Percentiles rank a stretch among this genome's conserved stretches.
phyloP scores from a whole-genome alignment of 805 yeast species.

The Schizosaccharomyces osmophilus region DNA sequence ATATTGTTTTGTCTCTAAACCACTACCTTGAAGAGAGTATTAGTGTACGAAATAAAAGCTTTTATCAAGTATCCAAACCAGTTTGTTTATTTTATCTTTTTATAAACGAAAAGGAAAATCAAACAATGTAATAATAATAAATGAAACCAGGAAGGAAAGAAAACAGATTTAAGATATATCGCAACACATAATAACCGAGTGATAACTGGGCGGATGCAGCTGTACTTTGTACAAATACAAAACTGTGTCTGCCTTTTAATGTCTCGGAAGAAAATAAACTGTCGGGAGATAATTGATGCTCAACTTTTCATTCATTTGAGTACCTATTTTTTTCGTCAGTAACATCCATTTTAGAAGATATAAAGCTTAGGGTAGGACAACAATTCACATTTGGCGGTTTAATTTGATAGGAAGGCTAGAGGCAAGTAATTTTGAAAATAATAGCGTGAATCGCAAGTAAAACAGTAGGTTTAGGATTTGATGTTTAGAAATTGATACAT shows the following conservation, averaged over 20 bases:
- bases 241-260: background rate
- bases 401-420: too few relatives aligned
- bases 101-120: background rate
- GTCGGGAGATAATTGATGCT: background rate
- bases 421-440: too few relatives aligned
- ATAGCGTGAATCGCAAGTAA: too few relatives aligned
- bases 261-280: background rate
- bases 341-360: too few relatives aligned
- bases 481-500: too few relatives aligned
- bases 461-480: too few relatives aligned
- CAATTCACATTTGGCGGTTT: too few relatives aligned
- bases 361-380: too few relatives aligned
- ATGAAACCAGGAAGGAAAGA: background rate
- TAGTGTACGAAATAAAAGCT: too few relatives aligned
- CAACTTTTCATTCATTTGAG: background rate
- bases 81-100: background rate
- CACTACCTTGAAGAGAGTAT: too few relatives aligned
- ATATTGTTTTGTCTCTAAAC: too few relatives aligned
- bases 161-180: too few relatives aligned
- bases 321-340: background rate
- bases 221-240: background rate
- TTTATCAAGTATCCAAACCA: background rate
- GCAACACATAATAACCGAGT: background rate
- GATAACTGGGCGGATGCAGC: background rate
- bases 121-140: background rate